Evolutionary conservation across 2,329 filamentous ascomycete species (phyloP).

Genomic region (Stachybotrys elegans): DNA sequence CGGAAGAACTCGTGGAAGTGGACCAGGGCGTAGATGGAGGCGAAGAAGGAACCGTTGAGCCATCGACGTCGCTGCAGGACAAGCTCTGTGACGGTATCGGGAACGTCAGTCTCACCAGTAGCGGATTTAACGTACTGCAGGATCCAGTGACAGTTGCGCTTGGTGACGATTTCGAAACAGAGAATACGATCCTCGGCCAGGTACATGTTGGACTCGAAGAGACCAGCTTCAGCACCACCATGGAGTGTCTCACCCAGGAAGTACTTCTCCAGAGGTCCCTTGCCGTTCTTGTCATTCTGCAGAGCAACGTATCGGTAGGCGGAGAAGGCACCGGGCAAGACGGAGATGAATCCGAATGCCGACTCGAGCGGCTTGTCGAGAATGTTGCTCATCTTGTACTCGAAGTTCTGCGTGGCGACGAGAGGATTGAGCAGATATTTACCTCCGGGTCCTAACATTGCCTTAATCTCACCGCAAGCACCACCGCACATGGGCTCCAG

Average conservation of each 20-base stretch:
- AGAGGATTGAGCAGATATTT: slow-evolving; percentile 90
- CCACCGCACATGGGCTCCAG: slow-evolving; percentile 96
- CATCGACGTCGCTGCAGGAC: slow-evolving; percentile 94
- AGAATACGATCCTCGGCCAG: slow-evolving; percentile 97
- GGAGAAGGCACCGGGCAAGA: slow-evolving; percentile 96
- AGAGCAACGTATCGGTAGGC: slow-evolving; percentile 92
- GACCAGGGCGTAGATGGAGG: slow-evolving; percentile 87
- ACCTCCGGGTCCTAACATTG: slow-evolving; percentile 81
- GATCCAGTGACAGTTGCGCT: slow-evolving; percentile 96
- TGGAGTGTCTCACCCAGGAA: slow-evolving; percentile 97
- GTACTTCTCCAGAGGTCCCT: slow-evolving; percentile 92
- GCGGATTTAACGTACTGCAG: slow-evolving; percentile 98
- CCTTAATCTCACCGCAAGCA: slow-evolving; percentile 98
- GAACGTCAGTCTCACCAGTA: slow-evolving; percentile 94
- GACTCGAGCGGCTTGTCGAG: slow-evolving; percentile 96
- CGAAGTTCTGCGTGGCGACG: slow-evolving; percentile 95
- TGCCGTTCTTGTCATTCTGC: slow-evolving; percentile 92
- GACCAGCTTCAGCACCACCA: slow-evolving; percentile 82
- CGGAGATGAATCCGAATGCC: slow-evolving; percentile 95
- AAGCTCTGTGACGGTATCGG: slow-evolving; percentile 88
- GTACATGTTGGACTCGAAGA: slow-evolving; percentile 99
- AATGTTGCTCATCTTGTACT: slow-evolving; percentile 99
- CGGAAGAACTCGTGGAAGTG: slow-evolving; percentile 97
- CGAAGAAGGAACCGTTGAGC: slow-evolving; percentile 98
- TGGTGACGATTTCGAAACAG: slow-evolving; percentile 96